Evolutionary conservation across 1,139 yeast genomes (phyloP).

Genomic region (Casaregolazyma lundiana): DNA sequence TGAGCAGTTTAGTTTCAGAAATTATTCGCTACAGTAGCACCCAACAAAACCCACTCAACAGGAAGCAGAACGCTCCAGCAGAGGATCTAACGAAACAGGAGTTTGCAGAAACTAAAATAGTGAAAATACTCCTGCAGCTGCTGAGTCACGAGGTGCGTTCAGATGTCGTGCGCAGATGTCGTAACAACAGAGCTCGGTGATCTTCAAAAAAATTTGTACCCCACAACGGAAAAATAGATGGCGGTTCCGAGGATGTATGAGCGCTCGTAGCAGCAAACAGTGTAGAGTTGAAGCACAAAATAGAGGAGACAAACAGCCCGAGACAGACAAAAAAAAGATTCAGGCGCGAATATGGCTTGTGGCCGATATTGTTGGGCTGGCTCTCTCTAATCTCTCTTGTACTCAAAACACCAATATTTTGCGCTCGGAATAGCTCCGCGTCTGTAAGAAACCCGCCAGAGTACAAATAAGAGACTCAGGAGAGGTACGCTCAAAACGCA

Average conservation of each 20-base stretch:
- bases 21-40: not conserved
- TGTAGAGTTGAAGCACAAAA: not conserved
- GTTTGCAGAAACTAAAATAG: not conserved
- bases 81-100: not conserved
- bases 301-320: too few species aligned
- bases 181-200: not conserved
- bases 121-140: not conserved
- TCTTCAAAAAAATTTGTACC: not conserved
- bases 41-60: not conserved
- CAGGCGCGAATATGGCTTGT: too few species aligned
- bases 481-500: too few species aligned
- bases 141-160: too few species aligned
- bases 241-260: not conserved
- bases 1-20: not conserved
- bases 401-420: too few species aligned
- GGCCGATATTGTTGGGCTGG: too few species aligned
- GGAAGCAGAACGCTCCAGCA: not conserved
- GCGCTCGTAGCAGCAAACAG: not conserved
- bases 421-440: too few species aligned
- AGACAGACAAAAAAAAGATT: too few species aligned
- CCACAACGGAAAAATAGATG: slow-evolving; percentile 1
- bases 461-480: too few species aligned
- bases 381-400: too few species aligned
- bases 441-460: too few species aligned
- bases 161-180: too few species aligned